Evolutionary conservation across 768 basidiomycete species (phyloP).

Genomic region (Psilocybe azurescens): DNA sequence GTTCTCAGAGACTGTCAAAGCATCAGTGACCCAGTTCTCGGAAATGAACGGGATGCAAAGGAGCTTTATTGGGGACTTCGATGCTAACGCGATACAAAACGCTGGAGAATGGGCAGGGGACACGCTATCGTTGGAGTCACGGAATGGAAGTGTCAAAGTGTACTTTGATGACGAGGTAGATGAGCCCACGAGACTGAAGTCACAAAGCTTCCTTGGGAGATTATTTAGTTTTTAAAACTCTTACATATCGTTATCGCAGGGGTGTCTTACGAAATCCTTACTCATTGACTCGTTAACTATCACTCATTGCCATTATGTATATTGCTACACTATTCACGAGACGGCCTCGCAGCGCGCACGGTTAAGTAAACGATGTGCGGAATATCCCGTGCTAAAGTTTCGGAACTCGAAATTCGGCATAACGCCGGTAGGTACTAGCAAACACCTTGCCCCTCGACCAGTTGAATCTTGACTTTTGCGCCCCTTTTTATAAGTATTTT

Average conservation of each 20-base stretch:
- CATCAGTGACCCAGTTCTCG: constrained; percentile 34
- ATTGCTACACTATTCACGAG: no score
- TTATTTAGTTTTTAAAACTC: constrained; percentile 28
- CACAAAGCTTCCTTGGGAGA: constrained; percentile 27
- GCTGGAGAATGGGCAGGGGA: constrained; percentile 39
- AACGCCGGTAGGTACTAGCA: no score
- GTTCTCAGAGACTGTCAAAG: constrained; percentile 34
- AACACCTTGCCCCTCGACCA: no score
- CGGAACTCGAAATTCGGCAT: no score
- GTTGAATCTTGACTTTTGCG: no score
- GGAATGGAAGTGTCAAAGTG: constrained; percentile 40
- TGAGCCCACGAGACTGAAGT: constrained; percentile 5
- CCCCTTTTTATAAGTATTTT: no score
- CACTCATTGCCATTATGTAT: no score
- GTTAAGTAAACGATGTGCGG: no score
- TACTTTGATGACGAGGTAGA: constrained; percentile 40
- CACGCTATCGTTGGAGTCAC: constrained; percentile 35
- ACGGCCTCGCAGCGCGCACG: no score
- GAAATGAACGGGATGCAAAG: constrained; percentile 33
- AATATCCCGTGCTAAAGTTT: no score
- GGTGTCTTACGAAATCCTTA: no score
- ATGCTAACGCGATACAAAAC: constrained; percentile 17
- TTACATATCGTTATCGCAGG: not conserved
- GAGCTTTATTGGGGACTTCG: constrained; percentile 43
- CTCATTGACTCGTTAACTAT: no score